phyloP scores from a whole-genome alignment of 2,329 filamentous ascomycete genomes.

The Trichoderma guizhouense region DNA sequence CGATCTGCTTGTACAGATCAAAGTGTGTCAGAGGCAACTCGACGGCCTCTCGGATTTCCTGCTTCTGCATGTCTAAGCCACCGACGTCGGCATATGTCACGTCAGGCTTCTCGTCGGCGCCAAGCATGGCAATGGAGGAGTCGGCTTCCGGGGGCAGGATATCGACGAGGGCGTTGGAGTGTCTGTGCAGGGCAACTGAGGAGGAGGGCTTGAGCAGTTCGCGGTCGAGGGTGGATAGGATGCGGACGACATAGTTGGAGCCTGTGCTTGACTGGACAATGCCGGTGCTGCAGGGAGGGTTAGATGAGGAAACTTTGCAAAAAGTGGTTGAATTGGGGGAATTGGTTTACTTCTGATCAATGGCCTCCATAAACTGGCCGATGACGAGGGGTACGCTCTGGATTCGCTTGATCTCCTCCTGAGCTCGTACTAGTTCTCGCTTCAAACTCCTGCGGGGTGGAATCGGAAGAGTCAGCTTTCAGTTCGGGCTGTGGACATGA shows the following conservation, averaged over 20 bases:
- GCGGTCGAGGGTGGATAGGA: constrained; percentile 95
- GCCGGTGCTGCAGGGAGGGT: constrained; percentile 65
- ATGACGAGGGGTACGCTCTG: constrained; percentile 98
- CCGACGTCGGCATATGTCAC: constrained; percentile 97
- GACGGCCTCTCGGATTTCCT: constrained; percentile 96
- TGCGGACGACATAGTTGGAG: constrained; percentile 97
- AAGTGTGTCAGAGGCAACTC: constrained; percentile 96
- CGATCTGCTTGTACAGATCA: constrained; percentile 98
- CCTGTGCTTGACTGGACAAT: constrained; percentile 98
- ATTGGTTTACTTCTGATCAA: constrained; percentile 83
- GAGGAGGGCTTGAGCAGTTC: constrained; percentile 97
- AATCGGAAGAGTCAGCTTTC: constrained; percentile 22
- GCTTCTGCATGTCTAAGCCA: constrained; percentile 98
- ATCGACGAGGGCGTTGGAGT: constrained; percentile 97
- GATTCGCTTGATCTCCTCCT: constrained; percentile 99
- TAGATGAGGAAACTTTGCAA: not conserved
- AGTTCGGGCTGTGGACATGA: not conserved
- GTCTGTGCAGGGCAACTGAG: constrained; percentile 93
- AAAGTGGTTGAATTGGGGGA: too few species aligned
- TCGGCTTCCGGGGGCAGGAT: constrained; percentile 98
- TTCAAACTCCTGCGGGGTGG: constrained; percentile 71
- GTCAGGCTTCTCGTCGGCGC: constrained; percentile 94
- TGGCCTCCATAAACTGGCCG: constrained; percentile 99
- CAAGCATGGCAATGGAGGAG: constrained; percentile 97
- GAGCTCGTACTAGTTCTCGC: constrained; percentile 91